phyloP scores from a whole-genome alignment of 345 rosid species.

The Excoecaria agallocha region DNA sequence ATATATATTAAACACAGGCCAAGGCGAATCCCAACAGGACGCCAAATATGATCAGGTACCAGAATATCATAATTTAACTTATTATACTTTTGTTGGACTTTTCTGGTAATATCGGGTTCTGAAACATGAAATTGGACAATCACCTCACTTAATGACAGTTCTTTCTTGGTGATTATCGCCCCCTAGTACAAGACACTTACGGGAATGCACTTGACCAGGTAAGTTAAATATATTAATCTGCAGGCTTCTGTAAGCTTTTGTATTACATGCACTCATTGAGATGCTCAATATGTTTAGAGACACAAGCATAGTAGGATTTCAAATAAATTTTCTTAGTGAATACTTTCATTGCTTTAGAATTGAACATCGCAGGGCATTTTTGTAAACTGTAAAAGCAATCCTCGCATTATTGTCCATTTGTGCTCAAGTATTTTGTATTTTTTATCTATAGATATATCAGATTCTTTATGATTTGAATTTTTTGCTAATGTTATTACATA shows the following conservation, averaged over 20 bases:
- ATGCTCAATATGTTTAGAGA: background rate
- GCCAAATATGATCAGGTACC: slow-evolving; percentile 97
- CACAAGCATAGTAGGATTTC: background rate
- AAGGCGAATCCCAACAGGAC: slow-evolving; percentile 92
- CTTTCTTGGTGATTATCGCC: slow-evolving; percentile 98
- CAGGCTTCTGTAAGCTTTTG: slow-evolving; percentile 8
- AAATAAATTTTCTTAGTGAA: background rate
- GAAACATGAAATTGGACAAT: slow-evolving; percentile 10
- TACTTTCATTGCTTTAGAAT: background rate
- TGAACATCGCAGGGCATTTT: background rate
- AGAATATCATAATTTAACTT: slow-evolving; percentile 10
- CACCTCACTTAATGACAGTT: slow-evolving; percentile 47
- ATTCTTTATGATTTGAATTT: no score
- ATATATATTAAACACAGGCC: slow-evolving; percentile 85
- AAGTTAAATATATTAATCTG: slow-evolving; percentile 25
- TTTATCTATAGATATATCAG: no score
- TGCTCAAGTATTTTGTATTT: no score
- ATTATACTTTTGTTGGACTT: slow-evolving; percentile 18
- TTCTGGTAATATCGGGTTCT: slow-evolving; percentile 3
- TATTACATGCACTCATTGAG: background rate
- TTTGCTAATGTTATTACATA: no score
- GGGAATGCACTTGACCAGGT: slow-evolving; percentile 98
- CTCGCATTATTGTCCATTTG: no score
- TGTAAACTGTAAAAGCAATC: no score
- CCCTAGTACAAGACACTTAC: slow-evolving; percentile 70